These are phyloP conservation scores for Conticribra guillardii DNA, from an alignment of 108 stramenopile species.

Conservation along the genomic window DNA sequence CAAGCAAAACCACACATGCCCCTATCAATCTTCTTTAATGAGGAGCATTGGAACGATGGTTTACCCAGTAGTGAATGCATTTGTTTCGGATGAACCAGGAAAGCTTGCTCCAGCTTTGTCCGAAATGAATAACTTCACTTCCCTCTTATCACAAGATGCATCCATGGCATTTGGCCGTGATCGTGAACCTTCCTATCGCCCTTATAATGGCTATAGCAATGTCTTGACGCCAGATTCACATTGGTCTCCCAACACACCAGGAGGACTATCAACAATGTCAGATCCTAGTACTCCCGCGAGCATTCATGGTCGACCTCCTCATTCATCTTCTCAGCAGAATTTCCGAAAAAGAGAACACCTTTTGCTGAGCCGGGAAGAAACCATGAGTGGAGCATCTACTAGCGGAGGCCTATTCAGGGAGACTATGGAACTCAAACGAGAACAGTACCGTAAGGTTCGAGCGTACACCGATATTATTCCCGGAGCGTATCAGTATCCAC, in stretches of 20 bases:
- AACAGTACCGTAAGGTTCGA: constrained; percentile 73
- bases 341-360: constrained; percentile 26
- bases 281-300: constrained; percentile 22
- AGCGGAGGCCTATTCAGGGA: constrained; percentile 31
- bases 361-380: constrained; percentile 29
- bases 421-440: constrained; percentile 63
- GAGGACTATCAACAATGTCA: constrained; percentile 35
- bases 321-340: too few relatives aligned
- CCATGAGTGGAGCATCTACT: constrained; percentile 34
- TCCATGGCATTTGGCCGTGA: constrained; percentile 16
- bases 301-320: not conserved
- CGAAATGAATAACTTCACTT: constrained; percentile 88
- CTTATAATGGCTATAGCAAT: constrained; percentile 17
- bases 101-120: constrained; percentile 64
- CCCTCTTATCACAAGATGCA: constrained; percentile 45
- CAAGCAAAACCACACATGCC: constrained; percentile 84
- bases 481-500: constrained; percentile 61
- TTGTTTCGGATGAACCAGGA: constrained; percentile 74
- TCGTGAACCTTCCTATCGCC: constrained; percentile 14
- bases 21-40: constrained; percentile 66
- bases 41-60: constrained; percentile 85
- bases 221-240: constrained; percentile 40
- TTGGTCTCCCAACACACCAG: constrained; percentile 50
- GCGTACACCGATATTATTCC: constrained; percentile 1
- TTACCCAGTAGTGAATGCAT: constrained; percentile 78